phyloP scores from a whole-genome alignment of 2,329 filamentous ascomycete genomes.

The Alternaria novae-zelandiae region DNA sequence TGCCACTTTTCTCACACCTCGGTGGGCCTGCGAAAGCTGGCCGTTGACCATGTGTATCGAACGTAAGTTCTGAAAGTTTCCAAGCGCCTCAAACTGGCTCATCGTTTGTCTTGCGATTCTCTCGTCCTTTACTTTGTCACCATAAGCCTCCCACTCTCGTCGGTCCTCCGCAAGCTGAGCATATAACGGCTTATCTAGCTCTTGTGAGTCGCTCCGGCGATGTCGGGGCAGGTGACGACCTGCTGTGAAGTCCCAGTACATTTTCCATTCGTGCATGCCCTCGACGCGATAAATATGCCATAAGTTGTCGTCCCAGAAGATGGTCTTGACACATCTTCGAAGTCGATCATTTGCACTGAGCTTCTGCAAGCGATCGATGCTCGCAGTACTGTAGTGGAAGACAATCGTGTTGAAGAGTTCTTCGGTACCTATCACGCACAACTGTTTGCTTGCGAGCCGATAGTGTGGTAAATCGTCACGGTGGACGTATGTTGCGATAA shows the following conservation, averaged over 20 bases:
- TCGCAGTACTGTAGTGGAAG: slow-evolving; percentile 14
- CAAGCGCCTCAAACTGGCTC: not conserved
- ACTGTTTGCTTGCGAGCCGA: slow-evolving; percentile 12
- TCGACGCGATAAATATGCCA: slow-evolving; percentile 2
- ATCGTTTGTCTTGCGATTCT: not conserved
- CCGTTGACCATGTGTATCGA: slow-evolving; percentile 7
- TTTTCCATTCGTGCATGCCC: slow-evolving; percentile 15
- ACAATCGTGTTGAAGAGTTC: slow-evolving; percentile 16
- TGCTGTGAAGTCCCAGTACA: not conserved
- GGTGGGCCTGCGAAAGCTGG: not conserved
- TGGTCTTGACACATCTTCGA: slow-evolving; percentile 8
- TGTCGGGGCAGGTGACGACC: not conserved
- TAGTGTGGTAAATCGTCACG: slow-evolving; percentile 15
- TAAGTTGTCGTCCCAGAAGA: slow-evolving; percentile 18
- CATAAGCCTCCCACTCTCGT: slow-evolving; percentile 12
- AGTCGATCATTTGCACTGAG: slow-evolving; percentile 9
- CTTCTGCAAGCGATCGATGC: slow-evolving; percentile 7
- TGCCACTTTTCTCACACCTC: not conserved
- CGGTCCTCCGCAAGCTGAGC: slow-evolving; percentile 1
- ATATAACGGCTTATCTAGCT: not conserved
- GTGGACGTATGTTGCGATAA: slow-evolving; percentile 12
- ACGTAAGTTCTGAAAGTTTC: slow-evolving; percentile 1
- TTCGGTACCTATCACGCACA: slow-evolving; percentile 5
- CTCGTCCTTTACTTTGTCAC: slow-evolving; percentile 12
- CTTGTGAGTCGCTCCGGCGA: not conserved